Conservation (phyloP, 441 rosid species). For the Rhodomyrtus psidioides region DNA sequence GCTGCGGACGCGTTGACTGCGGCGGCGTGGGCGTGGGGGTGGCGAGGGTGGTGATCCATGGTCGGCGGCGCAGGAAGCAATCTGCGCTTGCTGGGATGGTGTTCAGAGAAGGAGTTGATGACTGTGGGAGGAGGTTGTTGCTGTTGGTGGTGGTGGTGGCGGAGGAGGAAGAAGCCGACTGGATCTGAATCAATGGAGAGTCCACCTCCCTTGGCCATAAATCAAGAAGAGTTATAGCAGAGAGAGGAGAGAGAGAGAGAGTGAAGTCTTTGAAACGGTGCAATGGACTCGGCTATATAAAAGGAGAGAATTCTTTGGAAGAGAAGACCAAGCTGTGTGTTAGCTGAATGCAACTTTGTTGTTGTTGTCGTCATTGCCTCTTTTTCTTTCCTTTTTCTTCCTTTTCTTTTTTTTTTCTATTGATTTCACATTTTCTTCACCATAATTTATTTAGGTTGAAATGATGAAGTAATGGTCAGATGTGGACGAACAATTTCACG, state of each 20-base stretch:
- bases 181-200: slow-evolving; percentile 11
- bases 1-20: background rate
- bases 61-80: background rate
- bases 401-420: background rate
- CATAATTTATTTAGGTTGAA: background rate
- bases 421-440: background rate
- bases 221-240: slow-evolving; percentile 3
- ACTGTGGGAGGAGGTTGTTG: slow-evolving; percentile 4
- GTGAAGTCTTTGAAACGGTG: slow-evolving; percentile 29
- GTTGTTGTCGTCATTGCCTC: background rate
- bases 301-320: slow-evolving; percentile 22
- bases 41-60: background rate
- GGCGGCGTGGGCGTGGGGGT: background rate
- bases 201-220: slow-evolving; percentile 3
- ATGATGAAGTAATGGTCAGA: background rate
- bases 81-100: background rate
- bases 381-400: background rate
- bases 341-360: background rate
- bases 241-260: slow-evolving; percentile 15
- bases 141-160: background rate
- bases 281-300: slow-evolving; percentile 65
- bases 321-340: slow-evolving; percentile 29
- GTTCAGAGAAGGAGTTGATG: slow-evolving; percentile 30
- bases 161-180: background rate
- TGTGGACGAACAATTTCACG: background rate